Evolutionary conservation across 2,329 filamentous ascomycete species (phyloP).

Genomic region (Aureobasidium sp.): DNA sequence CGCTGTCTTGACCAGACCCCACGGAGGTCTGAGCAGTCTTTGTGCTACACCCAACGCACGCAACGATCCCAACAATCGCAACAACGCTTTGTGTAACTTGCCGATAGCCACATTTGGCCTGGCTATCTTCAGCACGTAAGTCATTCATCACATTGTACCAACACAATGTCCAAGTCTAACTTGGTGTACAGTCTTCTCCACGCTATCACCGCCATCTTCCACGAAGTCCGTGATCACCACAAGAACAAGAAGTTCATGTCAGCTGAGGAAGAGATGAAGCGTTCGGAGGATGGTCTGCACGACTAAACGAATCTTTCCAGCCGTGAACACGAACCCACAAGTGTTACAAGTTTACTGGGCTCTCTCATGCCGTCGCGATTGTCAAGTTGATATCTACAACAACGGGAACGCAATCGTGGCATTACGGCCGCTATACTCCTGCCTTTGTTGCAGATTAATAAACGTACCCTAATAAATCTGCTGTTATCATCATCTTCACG

Average conservation of each 20-base stretch:
- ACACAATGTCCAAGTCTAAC: neutral
- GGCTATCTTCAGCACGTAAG: slow-evolving; percentile 35
- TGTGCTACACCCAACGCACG: neutral
- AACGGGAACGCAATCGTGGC: neutral
- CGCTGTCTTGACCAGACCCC: slow-evolving; percentile 30
- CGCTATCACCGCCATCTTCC: slow-evolving; percentile 34
- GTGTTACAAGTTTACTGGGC: no score
- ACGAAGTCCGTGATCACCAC: slow-evolving; percentile 26
- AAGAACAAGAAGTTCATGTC: neutral
- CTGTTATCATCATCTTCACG: no score
- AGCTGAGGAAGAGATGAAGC: slow-evolving; percentile 1
- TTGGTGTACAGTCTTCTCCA: slow-evolving; percentile 25
- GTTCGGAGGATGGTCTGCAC: neutral
- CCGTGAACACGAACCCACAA: neutral
- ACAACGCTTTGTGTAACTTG: slow-evolving; percentile 29
- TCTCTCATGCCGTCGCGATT: neutral
- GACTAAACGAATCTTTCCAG: neutral
- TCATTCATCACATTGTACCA: no score
- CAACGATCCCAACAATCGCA: neutral
- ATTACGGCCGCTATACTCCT: neutral
- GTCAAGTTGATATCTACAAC: neutral
- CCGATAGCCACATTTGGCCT: slow-evolving; percentile 37
- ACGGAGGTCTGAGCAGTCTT: slow-evolving; percentile 1
- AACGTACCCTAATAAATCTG: neutral
- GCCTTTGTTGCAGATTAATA: neutral